Evolutionary conservation across 305 asterid genomes (phyloP).

Genomic region (Salvia sclarea): DNA sequence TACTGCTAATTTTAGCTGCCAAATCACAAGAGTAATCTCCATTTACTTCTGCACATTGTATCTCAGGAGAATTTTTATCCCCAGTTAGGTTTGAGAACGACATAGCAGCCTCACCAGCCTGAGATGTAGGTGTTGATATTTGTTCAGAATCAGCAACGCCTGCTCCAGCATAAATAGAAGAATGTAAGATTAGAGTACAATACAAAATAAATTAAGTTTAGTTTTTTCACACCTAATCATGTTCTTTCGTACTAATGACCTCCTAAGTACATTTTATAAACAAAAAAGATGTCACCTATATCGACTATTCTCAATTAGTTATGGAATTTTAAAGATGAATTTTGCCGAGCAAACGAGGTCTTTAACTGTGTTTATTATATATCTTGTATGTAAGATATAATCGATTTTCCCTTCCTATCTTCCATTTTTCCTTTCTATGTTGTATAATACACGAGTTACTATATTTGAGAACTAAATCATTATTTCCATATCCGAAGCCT

Average conservation of each 20-base stretch:
- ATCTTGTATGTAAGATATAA: background rate
- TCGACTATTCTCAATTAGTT: background rate
- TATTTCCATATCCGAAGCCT: background rate
- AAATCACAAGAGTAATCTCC: conserved; percentile 36
- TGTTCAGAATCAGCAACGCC: conserved; percentile 33
- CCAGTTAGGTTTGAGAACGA: conserved; percentile 41
- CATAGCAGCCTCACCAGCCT: conserved; percentile 44
- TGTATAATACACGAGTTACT: background rate
- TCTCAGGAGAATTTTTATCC: conserved; percentile 38
- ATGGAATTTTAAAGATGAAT: background rate
- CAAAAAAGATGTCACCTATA: background rate
- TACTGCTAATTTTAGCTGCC: conserved; percentile 35
- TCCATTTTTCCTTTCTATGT: background rate
- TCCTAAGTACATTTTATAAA: background rate
- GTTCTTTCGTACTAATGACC: background rate
- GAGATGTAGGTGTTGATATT: conserved; percentile 26
- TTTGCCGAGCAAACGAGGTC: background rate
- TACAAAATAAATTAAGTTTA: background rate
- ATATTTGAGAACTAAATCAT: background rate
- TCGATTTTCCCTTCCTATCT: background rate
- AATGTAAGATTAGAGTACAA: conserved; percentile 9
- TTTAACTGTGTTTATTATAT: background rate
- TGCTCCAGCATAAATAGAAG: conserved; percentile 27
- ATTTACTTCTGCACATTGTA: conserved; percentile 36
- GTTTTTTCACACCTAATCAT: too few relatives aligned